phyloP scores from a whole-genome alignment of 495 filamentous ascomycete genomes.

The Oidiodendron maius region DNA sequence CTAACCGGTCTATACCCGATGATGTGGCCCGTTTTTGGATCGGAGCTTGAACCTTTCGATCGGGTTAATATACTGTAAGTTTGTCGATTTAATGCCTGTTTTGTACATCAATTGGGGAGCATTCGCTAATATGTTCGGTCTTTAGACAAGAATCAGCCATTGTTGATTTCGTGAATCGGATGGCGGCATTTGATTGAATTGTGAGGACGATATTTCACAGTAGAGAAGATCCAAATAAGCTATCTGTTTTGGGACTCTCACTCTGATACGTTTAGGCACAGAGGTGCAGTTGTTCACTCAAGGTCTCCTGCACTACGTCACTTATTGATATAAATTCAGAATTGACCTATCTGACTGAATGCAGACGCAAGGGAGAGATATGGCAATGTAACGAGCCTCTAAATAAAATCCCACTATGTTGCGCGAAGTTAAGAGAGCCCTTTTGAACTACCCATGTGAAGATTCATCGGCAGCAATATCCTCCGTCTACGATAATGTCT shows the following conservation, averaged over 20 bases:
- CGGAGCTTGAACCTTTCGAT: background rate
- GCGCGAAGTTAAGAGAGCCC: too few relatives aligned
- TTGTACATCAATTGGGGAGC: background rate
- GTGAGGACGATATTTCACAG: too few relatives aligned
- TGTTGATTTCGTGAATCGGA: background rate
- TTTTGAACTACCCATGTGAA: too few relatives aligned
- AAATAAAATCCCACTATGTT: too few relatives aligned
- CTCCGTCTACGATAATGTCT: conserved; percentile 51
- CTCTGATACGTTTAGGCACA: too few relatives aligned
- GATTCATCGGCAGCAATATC: conserved; percentile 36
- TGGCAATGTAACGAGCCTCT: too few relatives aligned
- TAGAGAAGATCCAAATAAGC: too few relatives aligned
- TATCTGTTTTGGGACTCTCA: too few relatives aligned
- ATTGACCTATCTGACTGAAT: too few relatives aligned
- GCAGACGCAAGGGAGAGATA: too few relatives aligned
- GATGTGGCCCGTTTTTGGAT: background rate
- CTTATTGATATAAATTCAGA: background rate
- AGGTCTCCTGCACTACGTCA: too few relatives aligned
- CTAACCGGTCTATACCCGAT: background rate
- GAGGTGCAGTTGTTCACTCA: too few relatives aligned
- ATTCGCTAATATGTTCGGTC: background rate
- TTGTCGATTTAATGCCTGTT: background rate
- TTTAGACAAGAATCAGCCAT: background rate
- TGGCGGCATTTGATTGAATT: background rate
- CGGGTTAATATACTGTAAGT: background rate